Evolutionary conservation across 1,284 basidiomycete species (phyloP), one percentile per base, ranked within the genome.

Genomic region (Ganoderma leucocontextum): DNA sequence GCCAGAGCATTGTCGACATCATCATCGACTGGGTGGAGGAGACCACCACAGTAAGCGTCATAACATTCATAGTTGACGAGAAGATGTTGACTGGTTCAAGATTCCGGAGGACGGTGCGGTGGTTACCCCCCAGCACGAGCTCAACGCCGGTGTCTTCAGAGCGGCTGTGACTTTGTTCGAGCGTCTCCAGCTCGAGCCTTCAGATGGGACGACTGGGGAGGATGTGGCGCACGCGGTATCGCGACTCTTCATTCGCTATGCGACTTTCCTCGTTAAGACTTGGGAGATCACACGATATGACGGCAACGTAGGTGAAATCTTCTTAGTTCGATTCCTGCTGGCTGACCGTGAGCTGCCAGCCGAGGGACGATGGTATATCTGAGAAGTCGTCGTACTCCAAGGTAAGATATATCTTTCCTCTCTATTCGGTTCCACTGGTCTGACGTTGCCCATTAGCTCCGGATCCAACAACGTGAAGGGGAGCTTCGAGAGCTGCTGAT

Each of bases 131-230:
- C 71, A 72, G 66, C 83, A 83, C 29, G 94, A 96, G 44, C 82
- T 95, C 47, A 95, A 95, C 71, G 81, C 90, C 62, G 87, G 89
- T 2, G 91, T 90, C 70, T 81, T 96, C 52, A 87, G 88, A 19
- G 91, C 93, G 0, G 84, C 87, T 29, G 91, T 94, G 33, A 91
- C 88, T 62, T 82, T 96, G n/a, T 83, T 95, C 55, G 93, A 96
- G 72, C 87, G 90, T 29, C 80, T 96, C 5, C 87, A 91, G 64
- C 82, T 97, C n/a, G 84, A 86, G 61, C 82, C 87, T 1, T 79
- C 87, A 2, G 92, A 93, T 15, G 83, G 80, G 22, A 82, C 80
- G 0, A 83, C 85, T 13, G 85, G 87, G 1, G 92, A 94, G 69
- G 89, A 93, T 65, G 83, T 85, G 41, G 83, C 85, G 0, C 92